A percentile compares a stretch with the other conserved stretches of the same genome.
These are phyloP conservation scores for Trametes elegans DNA, from an alignment of 768 basidiomycete genomes.

Conservation along the genomic window DNA sequence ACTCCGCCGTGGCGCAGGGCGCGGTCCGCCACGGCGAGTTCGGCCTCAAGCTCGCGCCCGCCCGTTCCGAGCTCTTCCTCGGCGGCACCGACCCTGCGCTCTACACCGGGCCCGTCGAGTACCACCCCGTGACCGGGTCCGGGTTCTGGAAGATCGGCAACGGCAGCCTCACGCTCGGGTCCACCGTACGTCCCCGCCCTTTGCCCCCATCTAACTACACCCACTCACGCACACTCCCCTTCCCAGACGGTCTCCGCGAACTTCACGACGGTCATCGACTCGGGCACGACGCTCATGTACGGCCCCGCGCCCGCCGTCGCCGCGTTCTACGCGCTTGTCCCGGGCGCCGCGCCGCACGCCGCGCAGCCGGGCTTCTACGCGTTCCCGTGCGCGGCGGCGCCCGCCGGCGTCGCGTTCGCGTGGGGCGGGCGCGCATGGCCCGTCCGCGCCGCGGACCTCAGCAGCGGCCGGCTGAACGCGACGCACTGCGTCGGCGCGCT, in stretches of 20 bases:
- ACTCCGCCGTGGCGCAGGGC: slow-evolving; percentile 41
- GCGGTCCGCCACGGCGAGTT: slow-evolving; percentile 38
- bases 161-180: slow-evolving; percentile 10
- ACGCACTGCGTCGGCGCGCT: slow-evolving; percentile 26
- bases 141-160: slow-evolving; percentile 30
- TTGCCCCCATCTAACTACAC: background rate
- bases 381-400: slow-evolving; percentile 20
- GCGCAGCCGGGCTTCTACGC: slow-evolving; percentile 24
- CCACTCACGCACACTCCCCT: slow-evolving; percentile 15
- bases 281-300: slow-evolving; percentile 32
- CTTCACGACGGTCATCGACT: slow-evolving; percentile 29
- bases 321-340: slow-evolving; percentile 28
- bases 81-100: slow-evolving; percentile 49
- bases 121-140: slow-evolving; percentile 19
- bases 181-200: background rate
- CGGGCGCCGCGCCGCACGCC: slow-evolving; percentile 22
- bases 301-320: slow-evolving; percentile 24
- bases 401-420: slow-evolving; percentile 17
- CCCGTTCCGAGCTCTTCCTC: slow-evolving; percentile 50
- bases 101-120: slow-evolving; percentile 43
- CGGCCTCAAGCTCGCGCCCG: slow-evolving; percentile 43
- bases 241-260: background rate
- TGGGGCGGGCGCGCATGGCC: slow-evolving; percentile 24
- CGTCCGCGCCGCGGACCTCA: slow-evolving; percentile 24
- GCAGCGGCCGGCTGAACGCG: slow-evolving; percentile 13